Evolutionary conservation across 2,329 filamentous ascomycete genomes (phyloP), one percentile per base, ranked within the genome.

Genomic region (Furcasterigmium furcatum): DNA sequence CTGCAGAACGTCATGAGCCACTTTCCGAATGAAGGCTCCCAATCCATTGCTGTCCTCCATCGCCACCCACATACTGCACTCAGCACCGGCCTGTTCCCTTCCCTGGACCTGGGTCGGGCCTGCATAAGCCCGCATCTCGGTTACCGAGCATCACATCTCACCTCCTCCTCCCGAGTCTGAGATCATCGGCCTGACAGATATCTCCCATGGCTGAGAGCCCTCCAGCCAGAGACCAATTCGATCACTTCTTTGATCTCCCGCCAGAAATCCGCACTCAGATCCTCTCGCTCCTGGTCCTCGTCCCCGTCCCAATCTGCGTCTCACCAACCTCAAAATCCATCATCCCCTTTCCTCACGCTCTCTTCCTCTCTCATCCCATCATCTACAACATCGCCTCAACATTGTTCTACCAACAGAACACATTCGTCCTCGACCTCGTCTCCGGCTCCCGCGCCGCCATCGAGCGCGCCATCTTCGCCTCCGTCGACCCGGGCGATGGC

Each of bases 221-320:
- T 16, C 19, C 34, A 19, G 7, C 34, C 8, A 14, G 18, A 13
- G 16, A 14, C 29, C 47, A 27, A 13, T 60, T 60, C 30, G 44
- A 52, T 20, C 46, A 48, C 38, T 61, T 61, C 41, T 60, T 60
- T 21, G 57, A 61, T 45, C 53, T 62, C 12, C 58, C 59, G 9
- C 36, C 50, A 9, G 59, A 62, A 46, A 50, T 62, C 16, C 58
- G 57, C 25, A 55, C 57, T 16, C 52, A 58, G 38, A 59, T 62
- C 38, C 47, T 61, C 14, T 44, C 49, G 6, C 47, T 58, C 40
- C 39, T 60, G 27, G 56, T 56, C 46, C 24, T 55, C 38, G 44
- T 52, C 29, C 52, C 46, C 10, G 39, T 50, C 1, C 55, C 52
- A 16, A 45, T 61, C 38, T 25, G 47, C 18, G 48, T 60, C 14